Evolutionary conservation across 2,329 filamentous ascomycete species (phyloP), one percentile per base, ranked within the genome.

Genomic region (Fusarium begoniae): DNA sequence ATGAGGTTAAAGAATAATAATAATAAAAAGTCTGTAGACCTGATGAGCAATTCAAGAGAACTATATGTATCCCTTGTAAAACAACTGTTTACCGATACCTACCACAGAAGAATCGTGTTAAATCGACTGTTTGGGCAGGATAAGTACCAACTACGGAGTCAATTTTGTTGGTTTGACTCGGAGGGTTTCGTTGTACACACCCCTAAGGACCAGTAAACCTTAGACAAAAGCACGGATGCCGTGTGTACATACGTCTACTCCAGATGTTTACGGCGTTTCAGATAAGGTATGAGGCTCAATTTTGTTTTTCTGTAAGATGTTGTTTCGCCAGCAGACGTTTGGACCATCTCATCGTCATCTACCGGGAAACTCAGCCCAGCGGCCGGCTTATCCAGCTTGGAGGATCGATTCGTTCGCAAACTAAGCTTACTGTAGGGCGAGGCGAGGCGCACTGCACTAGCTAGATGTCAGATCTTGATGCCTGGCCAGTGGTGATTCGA

Each of bases 331-430:
- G 44, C 38, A 37, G 35, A 37, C 24, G 45, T 55, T 58, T 55
- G 58, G 56, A 22, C 47, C 47, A 45, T 38, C 40, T 37, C 40
- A 41, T 70, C 38, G 50, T 38, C 40, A 58, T 40, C 17, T 53
- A 61, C 62, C 70, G 65, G 70, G 64, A 54, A 73, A 72, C 70
- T 74, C 60, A 70, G 68, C 68, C 65, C 67, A 72, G 74, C 68
- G 63, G 57, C 50, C 65, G 38, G 62, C 41, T 60, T 47, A 37
- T 37, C 32, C 51, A 51, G 65, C 47, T 48, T 48, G 43, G 44
- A 65, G 45, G 48, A 61, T 69, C 30, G 32, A 26, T 26, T 43
- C 13, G 17, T 51, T 60, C 54, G 30, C 37, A 61, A 37, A 55
- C n/a, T 43, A 63, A 41, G 64, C 51, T 63, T 69, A 63, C 62